Evolutionary conservation across 345 rosid genomes (phyloP).

Genomic region (Boechera divaricarpa): DNA sequence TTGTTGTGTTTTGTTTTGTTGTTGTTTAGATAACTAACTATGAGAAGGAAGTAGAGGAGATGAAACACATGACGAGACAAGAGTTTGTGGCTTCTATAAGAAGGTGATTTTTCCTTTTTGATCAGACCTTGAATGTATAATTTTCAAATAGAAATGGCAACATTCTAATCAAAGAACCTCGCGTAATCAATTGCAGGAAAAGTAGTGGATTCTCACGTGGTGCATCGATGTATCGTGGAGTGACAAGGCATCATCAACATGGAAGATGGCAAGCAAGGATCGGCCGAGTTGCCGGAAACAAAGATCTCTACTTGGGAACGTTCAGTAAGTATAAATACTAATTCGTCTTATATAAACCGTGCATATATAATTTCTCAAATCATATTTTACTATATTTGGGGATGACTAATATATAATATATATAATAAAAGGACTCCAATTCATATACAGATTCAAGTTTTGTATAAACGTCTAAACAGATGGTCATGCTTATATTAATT

Average conservation of each 20-base stretch:
- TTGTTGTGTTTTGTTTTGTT: background rate
- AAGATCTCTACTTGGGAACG: constrained; percentile 98
- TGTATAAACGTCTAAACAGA: constrained; percentile 5
- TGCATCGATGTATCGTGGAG: constrained; percentile 99
- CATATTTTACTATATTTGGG: background rate
- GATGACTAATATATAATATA: background rate
- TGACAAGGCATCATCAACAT: constrained; percentile 99
- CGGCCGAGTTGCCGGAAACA: constrained; percentile 99
- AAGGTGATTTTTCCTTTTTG: constrained; percentile 53
- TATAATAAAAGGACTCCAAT: background rate
- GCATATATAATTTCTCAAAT: background rate
- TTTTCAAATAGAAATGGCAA: background rate
- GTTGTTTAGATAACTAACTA: constrained; percentile 76
- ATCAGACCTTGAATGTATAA: background rate
- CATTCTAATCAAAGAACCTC: constrained; percentile 20
- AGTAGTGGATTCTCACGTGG: constrained; percentile 99
- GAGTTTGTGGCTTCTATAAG: constrained; percentile 97
- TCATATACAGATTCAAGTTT: background rate
- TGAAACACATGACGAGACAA: constrained; percentile 99
- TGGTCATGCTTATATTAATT: background rate
- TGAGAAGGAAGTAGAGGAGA: constrained; percentile 96
- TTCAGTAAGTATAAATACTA: constrained; percentile 66
- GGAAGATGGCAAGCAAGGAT: constrained; percentile 99
- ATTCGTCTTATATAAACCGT: background rate
- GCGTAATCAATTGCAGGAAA: constrained; percentile 57